Conservation (phyloP, 1,139 yeast species). For the Hyphopichia khmerensis region DNA sequence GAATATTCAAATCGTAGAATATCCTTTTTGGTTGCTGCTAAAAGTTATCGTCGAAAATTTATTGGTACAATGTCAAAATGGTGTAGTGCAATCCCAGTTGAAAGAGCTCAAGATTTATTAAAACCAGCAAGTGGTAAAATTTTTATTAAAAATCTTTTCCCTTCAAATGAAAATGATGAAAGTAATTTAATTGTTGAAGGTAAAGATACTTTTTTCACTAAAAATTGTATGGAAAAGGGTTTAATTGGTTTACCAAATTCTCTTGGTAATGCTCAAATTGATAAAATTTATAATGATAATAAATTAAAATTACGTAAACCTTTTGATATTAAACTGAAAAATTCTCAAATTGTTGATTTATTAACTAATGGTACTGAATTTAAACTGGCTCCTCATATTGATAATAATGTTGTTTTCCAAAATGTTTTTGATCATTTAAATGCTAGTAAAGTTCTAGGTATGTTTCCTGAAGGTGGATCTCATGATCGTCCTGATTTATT, state of each 20-base stretch:
- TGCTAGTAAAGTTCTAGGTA: constrained; percentile 57
- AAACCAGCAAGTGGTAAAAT: constrained; percentile 48
- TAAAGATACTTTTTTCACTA: constrained; percentile 46
- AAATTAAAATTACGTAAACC: constrained; percentile 51
- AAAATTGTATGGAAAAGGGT: constrained; percentile 49
- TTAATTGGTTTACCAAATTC: constrained; percentile 61
- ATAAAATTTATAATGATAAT: constrained; percentile 51
- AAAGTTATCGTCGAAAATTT: constrained; percentile 50
- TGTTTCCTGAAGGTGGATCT: constrained; percentile 63
- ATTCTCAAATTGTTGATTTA: constrained; percentile 17
- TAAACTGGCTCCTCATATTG: constrained; percentile 63
- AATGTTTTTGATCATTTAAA: constrained; percentile 64
- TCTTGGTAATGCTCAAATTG: constrained; percentile 58
- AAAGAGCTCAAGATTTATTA: constrained; percentile 68
- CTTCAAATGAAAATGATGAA: constrained; percentile 13
- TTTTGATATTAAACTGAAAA: constrained; percentile 35
- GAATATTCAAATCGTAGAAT: constrained; percentile 41
- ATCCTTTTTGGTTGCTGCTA: constrained; percentile 63
- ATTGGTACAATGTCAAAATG: constrained; percentile 58
- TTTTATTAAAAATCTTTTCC: constrained; percentile 17
- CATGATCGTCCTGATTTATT: constrained; percentile 41
- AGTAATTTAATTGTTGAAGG: constrained; percentile 38
- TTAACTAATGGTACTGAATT: constrained; percentile 49
- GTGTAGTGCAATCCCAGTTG: constrained; percentile 69
- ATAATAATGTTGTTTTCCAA: constrained; percentile 58